Evolutionary conservation across 2,329 filamentous ascomycete genomes (phyloP).

Genomic region (Amesomyces nigricolor): DNA sequence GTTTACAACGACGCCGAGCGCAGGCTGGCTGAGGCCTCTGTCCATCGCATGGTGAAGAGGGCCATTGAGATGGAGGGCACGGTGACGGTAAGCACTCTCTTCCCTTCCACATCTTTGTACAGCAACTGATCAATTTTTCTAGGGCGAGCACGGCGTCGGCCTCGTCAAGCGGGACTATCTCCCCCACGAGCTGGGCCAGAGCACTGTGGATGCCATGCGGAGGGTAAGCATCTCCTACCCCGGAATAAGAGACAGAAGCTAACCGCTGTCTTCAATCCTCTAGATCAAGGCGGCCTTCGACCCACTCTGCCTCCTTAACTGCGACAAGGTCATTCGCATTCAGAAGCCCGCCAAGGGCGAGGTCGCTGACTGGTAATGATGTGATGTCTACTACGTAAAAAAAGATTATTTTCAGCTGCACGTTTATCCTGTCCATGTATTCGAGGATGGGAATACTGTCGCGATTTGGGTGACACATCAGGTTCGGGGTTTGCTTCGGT

Average conservation of each 20-base stretch:
- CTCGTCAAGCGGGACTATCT: slow-evolving; percentile 82
- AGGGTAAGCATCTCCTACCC: slow-evolving; percentile 47
- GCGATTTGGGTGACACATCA: too few species aligned
- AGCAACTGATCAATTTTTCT: background rate
- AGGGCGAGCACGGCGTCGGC: slow-evolving; percentile 78
- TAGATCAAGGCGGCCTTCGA: slow-evolving; percentile 78
- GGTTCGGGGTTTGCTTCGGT: too few species aligned
- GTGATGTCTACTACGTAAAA: too few species aligned
- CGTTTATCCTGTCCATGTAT: too few species aligned
- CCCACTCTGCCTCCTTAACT: slow-evolving; percentile 64
- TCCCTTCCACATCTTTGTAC: background rate
- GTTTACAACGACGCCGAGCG: slow-evolving; percentile 62
- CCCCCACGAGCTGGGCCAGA: slow-evolving; percentile 67
- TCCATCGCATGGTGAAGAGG: slow-evolving; percentile 80
- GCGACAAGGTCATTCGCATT: slow-evolving; percentile 62
- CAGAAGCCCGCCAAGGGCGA: slow-evolving; percentile 48
- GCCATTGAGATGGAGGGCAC: slow-evolving; percentile 82
- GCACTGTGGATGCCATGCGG: slow-evolving; percentile 76
- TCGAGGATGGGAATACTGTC: too few species aligned
- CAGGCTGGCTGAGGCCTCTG: slow-evolving; percentile 60
- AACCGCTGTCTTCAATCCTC: background rate
- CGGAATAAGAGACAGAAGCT: background rate
- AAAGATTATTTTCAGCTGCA: too few species aligned
- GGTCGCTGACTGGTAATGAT: slow-evolving; percentile 39
- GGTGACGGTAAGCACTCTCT: slow-evolving; percentile 52